Evolutionary conservation across 352 stramenopile genomes (phyloP).

Genomic region (Globisporangium canariense): DNA sequence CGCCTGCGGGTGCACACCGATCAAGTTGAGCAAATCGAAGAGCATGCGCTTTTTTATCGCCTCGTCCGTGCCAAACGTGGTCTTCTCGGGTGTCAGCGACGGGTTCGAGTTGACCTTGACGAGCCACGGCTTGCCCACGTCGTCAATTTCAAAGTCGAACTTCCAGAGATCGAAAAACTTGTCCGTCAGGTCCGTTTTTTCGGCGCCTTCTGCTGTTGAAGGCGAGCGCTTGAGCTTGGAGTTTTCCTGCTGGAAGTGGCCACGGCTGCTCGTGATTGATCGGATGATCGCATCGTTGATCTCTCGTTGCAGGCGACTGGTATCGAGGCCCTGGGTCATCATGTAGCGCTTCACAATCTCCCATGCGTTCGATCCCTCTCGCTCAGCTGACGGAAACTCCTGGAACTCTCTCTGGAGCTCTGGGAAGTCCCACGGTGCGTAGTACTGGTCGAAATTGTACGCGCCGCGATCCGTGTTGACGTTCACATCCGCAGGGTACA

Average conservation of each 20-base stretch:
- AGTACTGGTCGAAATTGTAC: slow-evolving; percentile 73
- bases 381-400: slow-evolving; percentile 51
- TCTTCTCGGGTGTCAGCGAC: slow-evolving; percentile 44
- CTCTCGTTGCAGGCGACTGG: slow-evolving; percentile 53
- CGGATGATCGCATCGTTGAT: slow-evolving; percentile 66
- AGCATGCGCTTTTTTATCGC: slow-evolving; percentile 61
- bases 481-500: slow-evolving; percentile 48
- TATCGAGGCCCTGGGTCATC: slow-evolving; percentile 54
- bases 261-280: slow-evolving; percentile 54
- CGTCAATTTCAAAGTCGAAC: slow-evolving; percentile 96
- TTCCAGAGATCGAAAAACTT: slow-evolving; percentile 95
- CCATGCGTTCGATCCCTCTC: slow-evolving; percentile 67
- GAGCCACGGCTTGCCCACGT: slow-evolving; percentile 92
- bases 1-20: slow-evolving; percentile 64
- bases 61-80: slow-evolving; percentile 61
- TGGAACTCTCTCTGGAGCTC: slow-evolving; percentile 58
- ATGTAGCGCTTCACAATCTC: slow-evolving; percentile 64
- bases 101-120: slow-evolving; percentile 83
- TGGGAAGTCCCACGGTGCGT: slow-evolving; percentile 70
- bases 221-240: slow-evolving; percentile 39
- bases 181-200: slow-evolving; percentile 38
- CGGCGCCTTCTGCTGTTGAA: slow-evolving; percentile 13
- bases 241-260: slow-evolving; percentile 43
- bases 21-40: slow-evolving; percentile 64
- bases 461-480: slow-evolving; percentile 33